Evolutionary conservation across 163 green algal genomes (phyloP), one percentile per base, ranked within the genome.

Genomic region (Chloromonas sp.): DNA sequence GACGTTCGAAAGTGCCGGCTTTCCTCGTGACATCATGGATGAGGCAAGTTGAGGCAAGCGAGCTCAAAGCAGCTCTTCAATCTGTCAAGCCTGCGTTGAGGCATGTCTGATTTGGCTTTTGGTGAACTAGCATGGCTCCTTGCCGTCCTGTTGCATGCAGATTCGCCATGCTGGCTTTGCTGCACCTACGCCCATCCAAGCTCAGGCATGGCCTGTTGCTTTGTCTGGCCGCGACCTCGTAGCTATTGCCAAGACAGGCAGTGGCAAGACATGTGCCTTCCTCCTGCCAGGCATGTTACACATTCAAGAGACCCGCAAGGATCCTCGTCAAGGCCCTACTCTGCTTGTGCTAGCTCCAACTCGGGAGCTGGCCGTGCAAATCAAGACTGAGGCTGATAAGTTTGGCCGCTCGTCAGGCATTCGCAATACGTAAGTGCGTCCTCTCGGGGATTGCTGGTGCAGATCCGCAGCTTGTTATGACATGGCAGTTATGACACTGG

Each of bases 261-360:
- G 92, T 8, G 97, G 97, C 79, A 99, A 99, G 93, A 99, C 97
- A 0, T 91, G 96, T 61, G 93, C 93, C 70, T 99, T 98, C 90
- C 90, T 99, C 76, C 92, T 99, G 81, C 97, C 97, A 14, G 96
- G 93, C 58, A 90, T 99, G 61, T 91, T 99, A 83, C 97, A 99
- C 92, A 98, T 99, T 87, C 96, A 92, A 61, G 82, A 84, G 3
- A 90, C 83, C 1, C 84, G 87, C 57, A 91, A 92, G 74, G 88
- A 93, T 84, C 76, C 90, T 0, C 87, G 90, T 58, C 80, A 89
- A 58, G 93, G 94, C 0, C 95, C 95, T 2, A 97, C 93, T 13
- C 92, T 96, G 66, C 88, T 97, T n/a, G 89, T 96, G 1, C 89
- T 98, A 58, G 93, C 94, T 57, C 94, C 94, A 3, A 98, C 94